Evolutionary conservation across 2,329 filamentous ascomycete genomes (phyloP), one percentile per base, ranked within the genome.

Genomic region (Talaromyces sp.): DNA sequence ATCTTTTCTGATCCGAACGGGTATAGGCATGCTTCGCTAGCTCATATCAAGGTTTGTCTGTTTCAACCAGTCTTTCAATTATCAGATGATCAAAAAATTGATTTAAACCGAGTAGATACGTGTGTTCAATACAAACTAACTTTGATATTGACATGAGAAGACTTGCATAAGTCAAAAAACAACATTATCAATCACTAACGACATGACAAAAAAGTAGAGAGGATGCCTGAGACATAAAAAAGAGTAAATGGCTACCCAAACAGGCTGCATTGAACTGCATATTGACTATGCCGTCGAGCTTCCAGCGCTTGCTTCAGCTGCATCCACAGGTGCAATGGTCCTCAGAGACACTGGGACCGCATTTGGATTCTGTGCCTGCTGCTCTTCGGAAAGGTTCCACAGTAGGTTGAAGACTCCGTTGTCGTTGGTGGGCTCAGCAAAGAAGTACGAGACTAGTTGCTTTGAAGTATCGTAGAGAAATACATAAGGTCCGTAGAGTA

Each of bases 381-480:
- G 37, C 14, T 56, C 24, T 14, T 56, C 10, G 2, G 39, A 63
- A 19, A 63, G 33, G 27, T 56, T 22, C 60, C 50, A 63, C n/a
- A 57, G 19, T 16, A 63, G 11, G 24, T 56, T 41, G 14, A 43
- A 63, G 14, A 47, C 4, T 7, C 39, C 60, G 10, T 39, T 22
- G 16, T 19, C 33, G 41, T 16, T 13, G 9, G 49, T 41, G 16
- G 60, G 60, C n/a, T 56, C 39, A 16, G 60, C 50, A 41, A 63
- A 63, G 50, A 63, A 63, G 14, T 19, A 10, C 11, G 60, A 63
- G 31, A 39, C 35, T 22, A 63, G 24, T 24, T 63, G 49, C 3
- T 19, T 52, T 0, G 50, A 54, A 11, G 24, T 45, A 39, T 39
- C 54, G 35, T 57, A 24, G 16, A 63, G 33, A 8, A 63, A 54